Percentiles rank a stretch among this genome's conserved stretches.
phyloP scores from a whole-genome alignment of 2,329 filamentous ascomycete species.

The Colletotrichum sp. region DNA sequence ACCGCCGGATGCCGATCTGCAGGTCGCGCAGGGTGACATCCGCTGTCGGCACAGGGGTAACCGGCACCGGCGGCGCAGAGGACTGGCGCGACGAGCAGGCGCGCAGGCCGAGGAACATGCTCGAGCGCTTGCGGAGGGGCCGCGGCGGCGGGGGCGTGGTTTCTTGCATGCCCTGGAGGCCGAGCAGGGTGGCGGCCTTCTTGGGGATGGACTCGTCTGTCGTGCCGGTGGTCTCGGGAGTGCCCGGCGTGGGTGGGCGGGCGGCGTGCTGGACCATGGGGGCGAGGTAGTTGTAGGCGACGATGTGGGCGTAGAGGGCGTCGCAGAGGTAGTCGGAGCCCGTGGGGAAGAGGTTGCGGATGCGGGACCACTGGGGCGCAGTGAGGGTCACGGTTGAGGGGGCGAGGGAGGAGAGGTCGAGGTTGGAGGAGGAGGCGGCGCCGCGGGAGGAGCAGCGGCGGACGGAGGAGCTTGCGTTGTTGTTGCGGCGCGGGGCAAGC shows the following conservation, averaged over 20 bases:
- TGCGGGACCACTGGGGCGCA: slow-evolving; percentile 42
- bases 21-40: slow-evolving; percentile 48
- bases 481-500: slow-evolving; percentile 18
- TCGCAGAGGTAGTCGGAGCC: slow-evolving; percentile 62
- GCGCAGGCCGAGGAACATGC: slow-evolving; percentile 7
- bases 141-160: slow-evolving; percentile 23
- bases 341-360: slow-evolving; percentile 57
- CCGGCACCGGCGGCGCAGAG: not conserved
- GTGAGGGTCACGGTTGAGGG: slow-evolving; percentile 6
- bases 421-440: slow-evolving; percentile 4
- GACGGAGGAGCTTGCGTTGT: not conserved
- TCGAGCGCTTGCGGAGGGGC: slow-evolving; percentile 21
- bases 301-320: slow-evolving; percentile 62
- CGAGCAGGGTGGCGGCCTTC: slow-evolving; percentile 58
- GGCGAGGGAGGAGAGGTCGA: not conserved
- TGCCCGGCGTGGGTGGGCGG: slow-evolving; percentile 7
- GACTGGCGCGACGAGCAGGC: slow-evolving; percentile 8
- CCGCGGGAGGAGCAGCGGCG: not conserved
- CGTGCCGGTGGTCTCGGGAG: slow-evolving; percentile 2
- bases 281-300: slow-evolving; percentile 63
- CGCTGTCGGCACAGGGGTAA: not conserved
- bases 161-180: slow-evolving; percentile 38
- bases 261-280: slow-evolving; percentile 24
- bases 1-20: slow-evolving; percentile 53
- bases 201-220: slow-evolving; percentile 43